Evolutionary conservation across 2,329 filamentous ascomycete species (phyloP), one percentile per base, ranked within the genome.

Genomic region (Ascosphaera apis): DNA sequence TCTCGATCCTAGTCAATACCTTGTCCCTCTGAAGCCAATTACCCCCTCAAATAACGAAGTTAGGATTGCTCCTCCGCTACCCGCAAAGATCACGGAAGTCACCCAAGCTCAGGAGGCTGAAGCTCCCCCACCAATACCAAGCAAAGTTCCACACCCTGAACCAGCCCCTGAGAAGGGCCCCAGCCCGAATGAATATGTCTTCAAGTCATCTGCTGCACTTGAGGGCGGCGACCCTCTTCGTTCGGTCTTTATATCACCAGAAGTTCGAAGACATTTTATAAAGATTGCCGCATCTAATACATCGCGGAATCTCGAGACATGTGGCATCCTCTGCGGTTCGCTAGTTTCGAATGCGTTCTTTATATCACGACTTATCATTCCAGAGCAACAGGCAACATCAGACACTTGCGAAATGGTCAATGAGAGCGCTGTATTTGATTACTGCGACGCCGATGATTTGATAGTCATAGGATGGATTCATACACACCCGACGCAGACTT

Each of bases 391-490:
- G 36, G 76, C 77, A 48, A 93, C 86, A 0, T 74, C 76, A 2
- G 86, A 98, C 50, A 95, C 88, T 0, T 98, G 88, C 53, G 86
- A 95, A 55, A 95, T 82, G 15, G 72, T 82, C 34, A 88, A 93
- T 44, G 83, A 91, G 53, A 68, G 69, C 19, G 71, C 72, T 0
- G 65, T 93, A 18, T 84, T 93, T 45, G 82, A 92, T 38, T 93
- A 86, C 52, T 91, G 84, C 49, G 79, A 88, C 46, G 66, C 65
- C 3, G 71, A 91, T 48, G 79, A 91, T 41, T 57, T 95, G 25
- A 69, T 92, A 53, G 72, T 91, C 36, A 66, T 92, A 3, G 86
- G 86, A 28, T 98, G 88, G 88, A 98, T 98, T 41, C 88, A 98
- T 52, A 98, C 88, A 0, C 88, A 98, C 53, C 88, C 88, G 0